Evolutionary conservation across 345 rosid species (phyloP).

Genomic region (Boechera divaricarpa): DNA sequence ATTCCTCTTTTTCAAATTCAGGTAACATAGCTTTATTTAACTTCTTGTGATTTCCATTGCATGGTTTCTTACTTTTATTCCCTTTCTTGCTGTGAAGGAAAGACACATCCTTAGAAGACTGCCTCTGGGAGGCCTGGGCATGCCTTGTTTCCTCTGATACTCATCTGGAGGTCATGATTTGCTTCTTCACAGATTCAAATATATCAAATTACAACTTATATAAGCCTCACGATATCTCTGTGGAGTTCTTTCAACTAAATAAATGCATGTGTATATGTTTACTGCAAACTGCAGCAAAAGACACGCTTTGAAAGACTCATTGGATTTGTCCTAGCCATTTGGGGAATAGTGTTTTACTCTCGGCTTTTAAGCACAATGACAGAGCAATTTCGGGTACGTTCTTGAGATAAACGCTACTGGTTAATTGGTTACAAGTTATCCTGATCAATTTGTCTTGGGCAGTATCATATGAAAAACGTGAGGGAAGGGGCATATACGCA

Average conservation of each 20-base stretch:
- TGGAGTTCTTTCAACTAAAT: conserved; percentile 38
- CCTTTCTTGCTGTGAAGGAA: conserved; percentile 55
- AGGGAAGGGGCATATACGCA: conserved; percentile 95
- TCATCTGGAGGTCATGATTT: conserved; percentile 68
- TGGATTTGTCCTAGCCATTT: conserved; percentile 85
- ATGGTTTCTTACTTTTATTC: conserved; percentile 13
- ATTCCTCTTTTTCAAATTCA: conserved; percentile 70
- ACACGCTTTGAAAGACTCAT: conserved; percentile 80
- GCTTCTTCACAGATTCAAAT: background rate
- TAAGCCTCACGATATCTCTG: conserved; percentile 2
- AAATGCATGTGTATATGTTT: conserved; percentile 25
- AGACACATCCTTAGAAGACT: conserved; percentile 74
- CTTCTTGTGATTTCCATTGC: background rate
- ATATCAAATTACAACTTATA: background rate
- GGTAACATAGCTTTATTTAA: conserved; percentile 51
- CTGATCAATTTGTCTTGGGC: conserved; percentile 43
- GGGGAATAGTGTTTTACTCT: conserved; percentile 96
- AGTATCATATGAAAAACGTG: conserved; percentile 88
- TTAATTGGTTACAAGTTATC: conserved; percentile 28
- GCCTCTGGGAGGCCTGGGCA: conserved; percentile 99
- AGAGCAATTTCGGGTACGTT: conserved; percentile 85
- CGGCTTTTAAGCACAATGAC: conserved; percentile 97
- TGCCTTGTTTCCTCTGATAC: conserved; percentile 85
- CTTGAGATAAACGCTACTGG: conserved; percentile 25
- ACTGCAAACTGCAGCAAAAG: conserved; percentile 76